Evolutionary conservation across 2,329 filamentous ascomycete species (phyloP).

Genomic region (Colletotrichum camelliae): DNA sequence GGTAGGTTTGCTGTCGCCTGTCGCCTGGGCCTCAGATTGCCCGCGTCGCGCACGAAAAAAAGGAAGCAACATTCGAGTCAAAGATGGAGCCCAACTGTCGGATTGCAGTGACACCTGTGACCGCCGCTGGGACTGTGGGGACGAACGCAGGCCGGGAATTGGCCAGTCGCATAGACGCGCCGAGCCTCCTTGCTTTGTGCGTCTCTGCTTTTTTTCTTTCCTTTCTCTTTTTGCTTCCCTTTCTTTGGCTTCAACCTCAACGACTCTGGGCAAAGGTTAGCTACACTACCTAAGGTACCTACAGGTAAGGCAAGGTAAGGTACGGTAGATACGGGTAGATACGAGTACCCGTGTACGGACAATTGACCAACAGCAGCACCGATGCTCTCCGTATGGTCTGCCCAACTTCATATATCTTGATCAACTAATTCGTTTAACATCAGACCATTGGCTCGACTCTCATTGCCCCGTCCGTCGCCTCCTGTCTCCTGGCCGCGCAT

Average conservation of each 20-base stretch:
- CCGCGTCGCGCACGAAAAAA: not conserved
- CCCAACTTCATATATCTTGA: not conserved
- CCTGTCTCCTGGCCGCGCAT: not conserved
- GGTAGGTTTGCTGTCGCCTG: not conserved
- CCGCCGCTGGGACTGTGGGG: not conserved
- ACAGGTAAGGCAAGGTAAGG: not conserved
- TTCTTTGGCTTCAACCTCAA: not conserved
- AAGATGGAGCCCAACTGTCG: not conserved
- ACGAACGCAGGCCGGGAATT: not conserved
- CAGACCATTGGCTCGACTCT: not conserved
- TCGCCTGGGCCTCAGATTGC: not conserved
- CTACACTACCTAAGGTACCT: not conserved
- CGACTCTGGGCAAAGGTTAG: not conserved
- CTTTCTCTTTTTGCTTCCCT: not conserved
- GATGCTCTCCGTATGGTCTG: not conserved
- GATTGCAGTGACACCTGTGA: constrained; percentile 2
- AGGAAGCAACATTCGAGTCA: not conserved
- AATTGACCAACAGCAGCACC: not conserved
- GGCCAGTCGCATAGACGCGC: not conserved
- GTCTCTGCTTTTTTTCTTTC: not conserved
- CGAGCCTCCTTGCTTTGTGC: not conserved
- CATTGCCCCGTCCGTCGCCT: not conserved
- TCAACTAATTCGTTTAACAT: not conserved
- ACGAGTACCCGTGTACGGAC: not conserved
- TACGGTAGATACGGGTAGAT: not conserved